Evolutionary conservation across 2,329 filamentous ascomycete genomes (phyloP).

Genomic region (Colletotrichum sp.): DNA sequence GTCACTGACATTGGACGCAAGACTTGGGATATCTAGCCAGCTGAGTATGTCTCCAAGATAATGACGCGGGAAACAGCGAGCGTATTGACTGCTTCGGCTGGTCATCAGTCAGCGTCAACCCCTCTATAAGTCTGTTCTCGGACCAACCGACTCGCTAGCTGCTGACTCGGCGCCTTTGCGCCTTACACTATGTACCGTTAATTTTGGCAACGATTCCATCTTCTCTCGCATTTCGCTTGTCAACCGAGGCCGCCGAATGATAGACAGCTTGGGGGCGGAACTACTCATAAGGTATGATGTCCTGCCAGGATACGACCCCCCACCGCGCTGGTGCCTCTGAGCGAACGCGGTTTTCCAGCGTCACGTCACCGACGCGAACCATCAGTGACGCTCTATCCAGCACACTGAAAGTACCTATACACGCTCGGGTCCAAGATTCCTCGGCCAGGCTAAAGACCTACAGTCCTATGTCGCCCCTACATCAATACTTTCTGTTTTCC

Average conservation of each 20-base stretch:
- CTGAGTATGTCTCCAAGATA: background rate
- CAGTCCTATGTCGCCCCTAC: background rate
- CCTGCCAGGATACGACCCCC: background rate
- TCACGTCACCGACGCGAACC: background rate
- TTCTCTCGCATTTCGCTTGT: background rate
- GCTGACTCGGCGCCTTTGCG: background rate
- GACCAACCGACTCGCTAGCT: background rate
- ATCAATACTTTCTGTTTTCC: background rate
- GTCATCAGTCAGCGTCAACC: background rate
- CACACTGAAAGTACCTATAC: background rate
- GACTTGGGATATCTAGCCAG: background rate
- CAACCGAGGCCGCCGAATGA: background rate
- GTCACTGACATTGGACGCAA: background rate
- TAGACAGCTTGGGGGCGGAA: background rate
- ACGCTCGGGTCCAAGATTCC: background rate
- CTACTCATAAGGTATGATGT: background rate
- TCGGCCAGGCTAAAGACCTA: background rate
- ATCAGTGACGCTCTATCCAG: background rate
- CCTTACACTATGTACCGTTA: background rate
- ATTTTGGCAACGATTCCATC: background rate
- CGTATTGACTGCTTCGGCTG: background rate
- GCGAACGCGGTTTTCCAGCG: background rate
- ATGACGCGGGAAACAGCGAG: background rate
- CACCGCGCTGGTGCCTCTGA: background rate
- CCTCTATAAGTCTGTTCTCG: background rate